Conservation (phyloP, 768 basidiomycete genomes). For the Fomitopsis pulvina region DNA sequence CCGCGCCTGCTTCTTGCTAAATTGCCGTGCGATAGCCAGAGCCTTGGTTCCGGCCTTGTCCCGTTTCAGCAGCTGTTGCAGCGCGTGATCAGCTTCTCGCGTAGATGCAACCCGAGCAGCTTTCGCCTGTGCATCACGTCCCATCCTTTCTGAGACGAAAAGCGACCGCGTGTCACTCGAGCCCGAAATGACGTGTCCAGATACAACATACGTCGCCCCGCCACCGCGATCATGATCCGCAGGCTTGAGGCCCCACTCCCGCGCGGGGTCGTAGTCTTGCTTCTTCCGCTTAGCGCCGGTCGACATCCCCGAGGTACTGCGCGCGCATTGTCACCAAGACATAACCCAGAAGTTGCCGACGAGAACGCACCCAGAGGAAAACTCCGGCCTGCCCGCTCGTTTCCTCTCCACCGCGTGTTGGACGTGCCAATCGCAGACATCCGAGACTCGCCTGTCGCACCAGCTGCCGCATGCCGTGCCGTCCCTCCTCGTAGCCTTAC, state of each 20-base stretch:
- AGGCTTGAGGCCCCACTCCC: slow-evolving; percentile 74
- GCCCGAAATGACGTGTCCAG: slow-evolving; percentile 67
- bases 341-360: neutral
- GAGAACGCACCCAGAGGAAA: slow-evolving; percentile 63
- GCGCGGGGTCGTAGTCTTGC: slow-evolving; percentile 55
- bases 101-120: slow-evolving; percentile 55
- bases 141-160: slow-evolving; percentile 63
- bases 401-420: slow-evolving; percentile 71
- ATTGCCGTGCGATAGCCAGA: slow-evolving; percentile 55
- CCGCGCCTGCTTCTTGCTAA: slow-evolving; percentile 23
- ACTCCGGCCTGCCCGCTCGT: slow-evolving; percentile 79
- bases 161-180: slow-evolving; percentile 29
- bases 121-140: slow-evolving; percentile 74
- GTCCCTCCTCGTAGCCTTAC: slow-evolving; percentile 68
- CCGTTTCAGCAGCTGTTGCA: slow-evolving; percentile 53
- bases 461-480: slow-evolving; percentile 80
- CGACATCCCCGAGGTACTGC: slow-evolving; percentile 72
- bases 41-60: slow-evolving; percentile 66
- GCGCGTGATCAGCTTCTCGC: slow-evolving; percentile 51
- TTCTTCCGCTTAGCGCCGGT: slow-evolving; percentile 43
- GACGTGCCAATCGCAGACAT: slow-evolving; percentile 90
- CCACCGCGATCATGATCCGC: slow-evolving; percentile 28
- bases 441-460: slow-evolving; percentile 84
- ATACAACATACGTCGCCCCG: slow-evolving; percentile 70
- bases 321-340: neutral